These are phyloP conservation scores for Plasmodium berghei DNA, from an alignment of 169 alveolate species.

Conservation along the genomic window DNA sequence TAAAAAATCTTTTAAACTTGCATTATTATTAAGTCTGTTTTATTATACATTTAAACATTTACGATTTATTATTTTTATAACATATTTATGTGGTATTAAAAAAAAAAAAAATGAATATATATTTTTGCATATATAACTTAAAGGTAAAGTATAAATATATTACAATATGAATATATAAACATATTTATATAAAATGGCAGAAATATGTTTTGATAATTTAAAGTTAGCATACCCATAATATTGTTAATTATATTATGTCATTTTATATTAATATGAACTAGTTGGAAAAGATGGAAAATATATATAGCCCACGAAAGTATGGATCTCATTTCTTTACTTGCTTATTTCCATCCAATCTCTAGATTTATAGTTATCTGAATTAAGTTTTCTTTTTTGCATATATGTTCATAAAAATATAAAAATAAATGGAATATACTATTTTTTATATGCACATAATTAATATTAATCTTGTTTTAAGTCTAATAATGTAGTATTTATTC, in stretches of 20 bases:
- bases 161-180: background rate
- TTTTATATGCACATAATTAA: no score
- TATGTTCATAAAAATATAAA: background rate
- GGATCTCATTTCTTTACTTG: background rate
- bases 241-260: no score
- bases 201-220: background rate
- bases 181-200: background rate
- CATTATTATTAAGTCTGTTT: no score
- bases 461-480: conserved; percentile 66
- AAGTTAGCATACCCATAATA: background rate
- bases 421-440: no score
- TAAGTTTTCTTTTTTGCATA: no score
- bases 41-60: no score
- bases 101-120: no score
- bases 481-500: conserved; percentile 64
- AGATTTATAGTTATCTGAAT: background rate
- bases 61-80: no score
- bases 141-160: no score
- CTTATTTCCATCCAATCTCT: background rate
- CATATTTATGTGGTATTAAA: no score
- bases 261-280: no score
- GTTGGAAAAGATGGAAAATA: background rate
- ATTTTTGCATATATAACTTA: background rate
- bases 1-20: no score
- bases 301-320: background rate